These are phyloP conservation scores for Podila epicladia DNA, from an alignment of 192 early-diverging fungal genomes.

Conservation along the genomic window DNA sequence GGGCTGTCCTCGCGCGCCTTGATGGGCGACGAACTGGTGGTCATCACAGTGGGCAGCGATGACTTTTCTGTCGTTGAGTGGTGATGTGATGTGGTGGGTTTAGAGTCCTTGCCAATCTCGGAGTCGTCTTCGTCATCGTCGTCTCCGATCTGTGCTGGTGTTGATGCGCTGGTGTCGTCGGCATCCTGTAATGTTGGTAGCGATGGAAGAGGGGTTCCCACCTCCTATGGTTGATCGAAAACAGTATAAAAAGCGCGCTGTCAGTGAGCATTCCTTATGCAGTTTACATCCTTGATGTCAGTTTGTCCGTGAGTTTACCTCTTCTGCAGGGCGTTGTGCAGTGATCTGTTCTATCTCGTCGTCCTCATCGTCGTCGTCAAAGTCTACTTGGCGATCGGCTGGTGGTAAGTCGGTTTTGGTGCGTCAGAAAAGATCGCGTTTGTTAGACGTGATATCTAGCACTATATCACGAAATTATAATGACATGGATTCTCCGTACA, in stretches of 20 bases:
- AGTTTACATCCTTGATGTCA: background rate
- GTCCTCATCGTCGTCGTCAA: constrained; percentile 55
- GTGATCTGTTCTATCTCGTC: constrained; percentile 40
- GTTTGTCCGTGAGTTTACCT: constrained; percentile 2
- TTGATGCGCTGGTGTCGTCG: constrained; percentile 35
- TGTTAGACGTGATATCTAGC: background rate
- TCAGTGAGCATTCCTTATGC: background rate
- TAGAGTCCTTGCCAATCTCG: constrained; percentile 1
- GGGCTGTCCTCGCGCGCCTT: constrained; percentile 5
- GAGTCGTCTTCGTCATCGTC: constrained; percentile 46
- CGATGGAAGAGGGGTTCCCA: constrained; percentile 34
- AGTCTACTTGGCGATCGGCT: constrained; percentile 53
- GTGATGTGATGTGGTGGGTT: background rate
- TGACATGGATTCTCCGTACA: constrained; percentile 24
- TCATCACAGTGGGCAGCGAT: constrained; percentile 2
- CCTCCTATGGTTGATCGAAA: constrained; percentile 18
- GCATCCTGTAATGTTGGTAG: constrained; percentile 47
- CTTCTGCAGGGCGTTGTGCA: constrained; percentile 25
- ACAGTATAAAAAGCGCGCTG: background rate
- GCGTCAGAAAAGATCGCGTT: background rate
- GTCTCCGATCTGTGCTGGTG: constrained; percentile 36
- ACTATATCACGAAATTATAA: background rate
- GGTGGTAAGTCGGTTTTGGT: background rate
- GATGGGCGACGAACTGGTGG: background rate
- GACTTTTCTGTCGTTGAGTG: background rate